These are phyloP conservation scores for Corymbia maculata DNA, from an alignment of 345 rosid genomes.

Conservation along the genomic window DNA sequence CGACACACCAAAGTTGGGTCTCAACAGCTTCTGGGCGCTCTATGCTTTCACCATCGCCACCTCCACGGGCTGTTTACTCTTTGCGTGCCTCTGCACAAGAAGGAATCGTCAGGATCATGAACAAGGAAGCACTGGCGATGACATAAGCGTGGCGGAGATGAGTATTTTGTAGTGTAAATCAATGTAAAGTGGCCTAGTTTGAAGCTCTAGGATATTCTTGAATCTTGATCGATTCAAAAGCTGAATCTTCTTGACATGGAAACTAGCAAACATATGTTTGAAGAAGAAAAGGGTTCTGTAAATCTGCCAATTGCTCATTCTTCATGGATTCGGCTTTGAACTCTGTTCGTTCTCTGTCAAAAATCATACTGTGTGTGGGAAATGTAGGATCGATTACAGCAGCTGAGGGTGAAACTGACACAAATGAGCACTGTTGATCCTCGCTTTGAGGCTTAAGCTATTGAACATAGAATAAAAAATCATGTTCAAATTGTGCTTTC, in stretches of 20 bases:
- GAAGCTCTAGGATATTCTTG: neutral
- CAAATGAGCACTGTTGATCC: neutral
- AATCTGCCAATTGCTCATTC: neutral
- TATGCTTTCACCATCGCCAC: neutral
- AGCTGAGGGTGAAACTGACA: neutral
- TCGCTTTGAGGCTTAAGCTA: neutral
- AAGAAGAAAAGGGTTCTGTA: neutral
- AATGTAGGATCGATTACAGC: neutral
- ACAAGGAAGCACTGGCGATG: neutral
- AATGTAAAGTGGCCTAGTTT: neutral
- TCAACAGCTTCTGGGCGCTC: neutral
- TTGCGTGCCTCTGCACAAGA: neutral
- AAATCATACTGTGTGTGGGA: neutral
- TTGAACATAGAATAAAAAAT: neutral
- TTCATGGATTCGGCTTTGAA: neutral
- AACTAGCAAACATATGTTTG: neutral
- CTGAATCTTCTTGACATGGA: neutral
- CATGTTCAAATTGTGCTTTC: neutral
- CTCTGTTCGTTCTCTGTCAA: neutral
- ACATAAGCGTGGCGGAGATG: neutral
- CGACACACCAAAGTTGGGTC: conserved; percentile 12
- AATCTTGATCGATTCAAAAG: neutral
- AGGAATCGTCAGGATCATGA: neutral
- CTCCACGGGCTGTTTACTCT: neutral
- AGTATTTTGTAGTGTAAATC: neutral